Percentiles rank a stretch among this genome's conserved stretches.
phyloP scores from a whole-genome alignment of 2,329 filamentous ascomycete genomes.

The Ceratocystis diversiconidia region DNA sequence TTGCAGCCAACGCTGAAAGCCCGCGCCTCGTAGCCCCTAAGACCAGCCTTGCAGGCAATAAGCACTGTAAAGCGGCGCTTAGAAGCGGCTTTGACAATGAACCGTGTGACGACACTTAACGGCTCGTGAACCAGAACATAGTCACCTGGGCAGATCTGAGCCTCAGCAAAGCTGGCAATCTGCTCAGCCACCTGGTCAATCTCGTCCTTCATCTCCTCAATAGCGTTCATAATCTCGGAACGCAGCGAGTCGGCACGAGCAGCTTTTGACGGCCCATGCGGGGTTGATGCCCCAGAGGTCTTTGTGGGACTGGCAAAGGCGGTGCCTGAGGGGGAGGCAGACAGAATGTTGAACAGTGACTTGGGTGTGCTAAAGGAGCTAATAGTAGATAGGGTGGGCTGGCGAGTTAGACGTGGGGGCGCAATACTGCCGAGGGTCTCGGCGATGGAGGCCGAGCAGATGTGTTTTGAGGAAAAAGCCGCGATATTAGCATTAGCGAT shows the following conservation, averaged over 20 bases:
- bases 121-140: constrained; percentile 82
- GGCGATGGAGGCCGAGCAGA: constrained; percentile 19
- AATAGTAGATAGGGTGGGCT: constrained; percentile 39
- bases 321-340: constrained; percentile 40
- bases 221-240: constrained; percentile 83
- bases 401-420: constrained; percentile 13
- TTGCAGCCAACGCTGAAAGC: constrained; percentile 22
- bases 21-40: constrained; percentile 22
- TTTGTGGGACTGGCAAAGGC: constrained; percentile 40
- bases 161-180: constrained; percentile 74
- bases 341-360: constrained; percentile 75
- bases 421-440: constrained; percentile 18
- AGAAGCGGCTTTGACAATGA: constrained; percentile 71
- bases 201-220: constrained; percentile 92
- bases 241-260: constrained; percentile 52
- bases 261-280: constrained; percentile 27
- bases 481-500: constrained; percentile 24
- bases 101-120: constrained; percentile 74
- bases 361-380: constrained; percentile 53
- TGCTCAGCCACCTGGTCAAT: constrained; percentile 85
- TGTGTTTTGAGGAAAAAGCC: constrained; percentile 21
- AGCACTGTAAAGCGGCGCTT: constrained; percentile 89
- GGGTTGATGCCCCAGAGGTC: constrained; percentile 37
- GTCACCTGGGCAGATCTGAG: constrained; percentile 87
- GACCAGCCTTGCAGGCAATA: constrained; percentile 52